Evolutionary conservation across 2,329 filamentous ascomycete genomes (phyloP).

Genomic region (Metarhizium rileyi): DNA sequence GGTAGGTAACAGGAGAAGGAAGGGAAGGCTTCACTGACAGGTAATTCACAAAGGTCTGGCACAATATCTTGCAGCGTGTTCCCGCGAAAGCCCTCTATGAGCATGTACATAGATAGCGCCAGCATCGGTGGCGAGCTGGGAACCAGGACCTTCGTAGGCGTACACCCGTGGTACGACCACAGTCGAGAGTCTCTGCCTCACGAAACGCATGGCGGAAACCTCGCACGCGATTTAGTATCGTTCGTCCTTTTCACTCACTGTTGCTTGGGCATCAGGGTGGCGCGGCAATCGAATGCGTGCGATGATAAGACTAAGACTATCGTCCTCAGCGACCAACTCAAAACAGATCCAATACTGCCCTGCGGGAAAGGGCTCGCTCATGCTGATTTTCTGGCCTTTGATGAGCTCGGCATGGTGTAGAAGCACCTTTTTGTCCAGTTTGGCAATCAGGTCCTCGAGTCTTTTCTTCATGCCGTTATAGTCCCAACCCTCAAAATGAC

Average conservation of each 20-base stretch:
- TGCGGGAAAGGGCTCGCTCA: constrained; percentile 20
- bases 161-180: constrained; percentile 11
- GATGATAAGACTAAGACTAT: constrained; percentile 12
- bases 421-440: constrained; percentile 11
- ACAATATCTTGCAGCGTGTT: constrained; percentile 14
- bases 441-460: constrained; percentile 5
- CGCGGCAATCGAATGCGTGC: constrained; percentile 14
- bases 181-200: constrained; percentile 6
- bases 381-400: constrained; percentile 14
- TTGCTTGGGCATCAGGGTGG: constrained; percentile 10
- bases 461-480: constrained; percentile 16
- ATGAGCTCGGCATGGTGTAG: constrained; percentile 13
- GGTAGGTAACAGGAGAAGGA: background rate
- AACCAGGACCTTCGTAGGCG: constrained; percentile 12
- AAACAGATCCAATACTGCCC: constrained; percentile 19
- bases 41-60: constrained; percentile 11
- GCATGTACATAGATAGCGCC: constrained; percentile 17
- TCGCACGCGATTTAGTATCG: constrained; percentile 12
- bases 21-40: constrained; percentile 8
- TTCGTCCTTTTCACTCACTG: constrained; percentile 8
- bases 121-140: constrained; percentile 8
- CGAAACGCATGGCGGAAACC: constrained; percentile 12
- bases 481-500: constrained; percentile 13
- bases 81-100: constrained; percentile 17
- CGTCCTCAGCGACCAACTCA: constrained; percentile 14